Evolutionary conservation across 2,329 filamentous ascomycete species (phyloP), one percentile per base, ranked within the genome.

Genomic region (Curvularia spicifera): DNA sequence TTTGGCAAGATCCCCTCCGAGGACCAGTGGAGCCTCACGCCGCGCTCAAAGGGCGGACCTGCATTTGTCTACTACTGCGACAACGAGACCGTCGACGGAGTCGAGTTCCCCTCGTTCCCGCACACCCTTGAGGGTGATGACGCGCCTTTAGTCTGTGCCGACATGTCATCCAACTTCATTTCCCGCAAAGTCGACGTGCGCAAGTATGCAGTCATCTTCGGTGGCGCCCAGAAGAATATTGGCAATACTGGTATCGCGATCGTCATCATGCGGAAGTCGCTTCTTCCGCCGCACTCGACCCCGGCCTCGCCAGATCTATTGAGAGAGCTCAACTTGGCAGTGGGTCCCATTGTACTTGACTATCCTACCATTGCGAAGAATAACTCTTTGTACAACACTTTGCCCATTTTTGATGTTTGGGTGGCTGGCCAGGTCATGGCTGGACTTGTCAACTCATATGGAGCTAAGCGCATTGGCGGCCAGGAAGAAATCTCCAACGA

Each of bases 161-260:
- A 98, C 77, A 96, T 98, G 91, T 90, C 86, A 46, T 97, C 91
- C 58, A 98, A 97, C 78, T 97, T 98, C 73, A 87, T 98, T 51
- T 92, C 91, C 46, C 83, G 92, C 43, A 85, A 84, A 61, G 85
- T 97, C 24, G 89, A 93, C 33, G 85, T 96, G 47, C 83, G 82
- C 66, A 93, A 95, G 73, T 96, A 89, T 78, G 89, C 89, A 0
- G 82, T 89, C 66, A 90, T 98, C 73, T 97, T 97, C 80, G 96
- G 84, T 61, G 93, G 93, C 46, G 93, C 93, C 0, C 94, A 97
- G 76, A 97, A 98, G 85, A 97, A 98, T 78, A 84, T 97, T 10
- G 94, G 93, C 28, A 87, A 86, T 3, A 88, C 94, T 1, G 94
- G 94, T 58, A 85, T 98, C 59, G 95, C 94, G 5, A 90, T 97